phyloP scores from a whole-genome alignment of 106 monocot species.

The Allium sativum region DNA sequence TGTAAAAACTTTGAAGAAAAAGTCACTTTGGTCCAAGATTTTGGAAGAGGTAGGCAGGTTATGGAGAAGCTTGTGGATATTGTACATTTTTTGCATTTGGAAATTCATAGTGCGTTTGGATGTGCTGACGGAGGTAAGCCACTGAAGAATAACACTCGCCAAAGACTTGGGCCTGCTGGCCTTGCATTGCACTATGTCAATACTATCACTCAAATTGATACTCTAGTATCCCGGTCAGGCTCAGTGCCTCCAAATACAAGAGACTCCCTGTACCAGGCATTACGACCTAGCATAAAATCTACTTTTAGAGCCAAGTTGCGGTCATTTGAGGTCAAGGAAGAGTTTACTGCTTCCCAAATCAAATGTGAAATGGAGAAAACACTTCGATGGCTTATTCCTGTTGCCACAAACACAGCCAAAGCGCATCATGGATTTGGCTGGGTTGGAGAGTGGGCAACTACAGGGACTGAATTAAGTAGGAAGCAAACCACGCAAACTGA shows the following conservation, averaged over 20 bases:
- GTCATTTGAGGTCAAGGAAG: constrained; percentile 57
- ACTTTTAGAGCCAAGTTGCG: constrained; percentile 60
- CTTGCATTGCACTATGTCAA: constrained; percentile 96
- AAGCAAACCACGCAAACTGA: constrained; percentile 43
- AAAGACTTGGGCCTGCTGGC: constrained; percentile 70
- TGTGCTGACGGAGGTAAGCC: constrained; percentile 50
- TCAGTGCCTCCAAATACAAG: constrained; percentile 70
- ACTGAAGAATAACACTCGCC: constrained; percentile 22
- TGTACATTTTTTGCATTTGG: constrained; percentile 81
- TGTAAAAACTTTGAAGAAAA: constrained; percentile 80
- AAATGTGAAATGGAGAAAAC: constrained; percentile 96
- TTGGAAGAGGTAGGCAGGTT: constrained; percentile 94
- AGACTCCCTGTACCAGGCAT: constrained; percentile 76
- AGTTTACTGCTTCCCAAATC: constrained; percentile 65
- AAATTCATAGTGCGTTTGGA: constrained; percentile 74
- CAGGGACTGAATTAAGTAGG: constrained; percentile 64
- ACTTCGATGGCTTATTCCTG: constrained; percentile 83
- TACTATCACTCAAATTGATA: constrained; percentile 91
- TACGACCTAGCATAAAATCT: constrained; percentile 71
- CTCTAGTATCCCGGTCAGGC: constrained; percentile 78
- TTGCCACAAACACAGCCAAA: constrained; percentile 87
- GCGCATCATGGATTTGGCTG: constrained; percentile 98
- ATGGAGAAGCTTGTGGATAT: constrained; percentile 94
- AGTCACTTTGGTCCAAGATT: constrained; percentile 79
- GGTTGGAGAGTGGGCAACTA: constrained; percentile 99